These are phyloP conservation scores for Xylariomycetidae sp. DNA, from an alignment of 2,329 filamentous ascomycete genomes.

Conservation along the genomic window DNA sequence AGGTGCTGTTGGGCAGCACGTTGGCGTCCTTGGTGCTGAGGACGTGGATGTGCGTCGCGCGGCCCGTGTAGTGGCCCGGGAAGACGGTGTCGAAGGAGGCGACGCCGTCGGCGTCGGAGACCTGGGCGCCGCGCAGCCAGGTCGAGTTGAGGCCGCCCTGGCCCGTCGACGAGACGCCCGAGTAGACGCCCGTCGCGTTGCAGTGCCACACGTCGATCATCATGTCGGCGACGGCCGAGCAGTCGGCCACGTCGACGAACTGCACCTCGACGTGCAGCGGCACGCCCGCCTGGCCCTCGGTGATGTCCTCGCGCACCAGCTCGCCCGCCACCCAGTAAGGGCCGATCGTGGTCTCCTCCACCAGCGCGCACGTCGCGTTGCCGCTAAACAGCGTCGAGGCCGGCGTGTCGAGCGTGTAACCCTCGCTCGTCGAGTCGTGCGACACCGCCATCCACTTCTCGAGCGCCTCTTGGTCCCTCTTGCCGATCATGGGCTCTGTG, in stretches of 20 bases:
- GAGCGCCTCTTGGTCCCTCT: conserved; percentile 9
- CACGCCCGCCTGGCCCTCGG: conserved; percentile 27
- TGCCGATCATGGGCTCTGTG: conserved; percentile 8
- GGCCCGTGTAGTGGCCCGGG: conserved; percentile 40
- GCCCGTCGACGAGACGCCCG: conserved; percentile 36
- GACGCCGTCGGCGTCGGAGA: conserved; percentile 35
- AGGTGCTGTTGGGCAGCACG: conserved; percentile 37
- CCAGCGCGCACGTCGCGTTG: conserved; percentile 13
- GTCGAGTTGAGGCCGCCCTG: conserved; percentile 39
- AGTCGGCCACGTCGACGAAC: conserved; percentile 27
- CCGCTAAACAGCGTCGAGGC: conserved; percentile 19
- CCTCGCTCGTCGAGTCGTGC: conserved; percentile 14
- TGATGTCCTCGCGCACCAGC: conserved; percentile 27
- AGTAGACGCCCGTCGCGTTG: conserved; percentile 44
- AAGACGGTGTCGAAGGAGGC: conserved; percentile 37
- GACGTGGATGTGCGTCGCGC: conserved; percentile 45
- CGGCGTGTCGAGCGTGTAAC: conserved; percentile 28
- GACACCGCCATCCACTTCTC: conserved; percentile 10
- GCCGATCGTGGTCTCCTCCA: conserved; percentile 11
- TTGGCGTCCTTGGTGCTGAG: conserved; percentile 37
- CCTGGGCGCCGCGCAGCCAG: conserved; percentile 36
- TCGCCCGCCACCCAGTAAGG: conserved; percentile 21
- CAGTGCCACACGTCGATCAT: conserved; percentile 20
- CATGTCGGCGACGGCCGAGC: conserved; percentile 20
- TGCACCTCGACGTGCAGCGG: conserved; percentile 29